A percentile compares a stretch with the other conserved stretches of the same genome.
phyloP scores from a whole-genome alignment of 129 eudicot genomes.

The carrot (Daucus carota) region DNA sequence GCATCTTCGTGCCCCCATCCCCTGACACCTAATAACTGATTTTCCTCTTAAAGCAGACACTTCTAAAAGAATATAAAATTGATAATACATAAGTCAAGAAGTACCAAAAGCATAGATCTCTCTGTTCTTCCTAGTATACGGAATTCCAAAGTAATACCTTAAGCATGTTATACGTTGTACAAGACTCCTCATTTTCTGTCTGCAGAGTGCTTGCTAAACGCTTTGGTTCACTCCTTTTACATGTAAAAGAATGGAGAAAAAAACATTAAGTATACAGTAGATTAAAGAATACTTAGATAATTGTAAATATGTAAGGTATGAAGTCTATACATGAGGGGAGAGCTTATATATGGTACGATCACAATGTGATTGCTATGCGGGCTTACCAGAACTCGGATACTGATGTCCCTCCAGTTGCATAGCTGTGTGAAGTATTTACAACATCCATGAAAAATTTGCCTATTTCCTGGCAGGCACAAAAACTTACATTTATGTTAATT shows the following conservation, averaged over 20 bases:
- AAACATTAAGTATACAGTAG: not conserved
- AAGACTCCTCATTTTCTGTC: slow-evolving; percentile 89
- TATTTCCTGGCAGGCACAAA: slow-evolving; percentile 20
- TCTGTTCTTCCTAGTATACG: not conserved
- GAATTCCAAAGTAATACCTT: slow-evolving; percentile 38
- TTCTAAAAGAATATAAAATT: not conserved
- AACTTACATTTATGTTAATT: not conserved
- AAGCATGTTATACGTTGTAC: slow-evolving; percentile 96
- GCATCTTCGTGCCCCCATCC: not conserved
- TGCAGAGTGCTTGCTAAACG: slow-evolving; percentile 61
- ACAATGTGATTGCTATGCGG: not conserved
- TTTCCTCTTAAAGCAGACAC: not conserved
- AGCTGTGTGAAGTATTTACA: slow-evolving; percentile 82
- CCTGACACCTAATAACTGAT: not conserved
- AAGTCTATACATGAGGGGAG: not conserved
- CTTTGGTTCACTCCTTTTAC: slow-evolving; percentile 72
- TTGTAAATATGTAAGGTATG: not conserved
- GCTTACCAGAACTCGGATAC: slow-evolving; percentile 70
- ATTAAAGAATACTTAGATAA: not conserved
- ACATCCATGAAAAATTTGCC: slow-evolving; percentile 80
- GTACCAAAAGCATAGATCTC: not conserved
- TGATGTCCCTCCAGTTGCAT: slow-evolving; percentile 97
- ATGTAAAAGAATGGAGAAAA: not conserved
- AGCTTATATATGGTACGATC: not conserved
- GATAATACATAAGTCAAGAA: not conserved